Conservation (phyloP, 345 rosid species). For the Cardamine chenopodiifolia region DNA sequence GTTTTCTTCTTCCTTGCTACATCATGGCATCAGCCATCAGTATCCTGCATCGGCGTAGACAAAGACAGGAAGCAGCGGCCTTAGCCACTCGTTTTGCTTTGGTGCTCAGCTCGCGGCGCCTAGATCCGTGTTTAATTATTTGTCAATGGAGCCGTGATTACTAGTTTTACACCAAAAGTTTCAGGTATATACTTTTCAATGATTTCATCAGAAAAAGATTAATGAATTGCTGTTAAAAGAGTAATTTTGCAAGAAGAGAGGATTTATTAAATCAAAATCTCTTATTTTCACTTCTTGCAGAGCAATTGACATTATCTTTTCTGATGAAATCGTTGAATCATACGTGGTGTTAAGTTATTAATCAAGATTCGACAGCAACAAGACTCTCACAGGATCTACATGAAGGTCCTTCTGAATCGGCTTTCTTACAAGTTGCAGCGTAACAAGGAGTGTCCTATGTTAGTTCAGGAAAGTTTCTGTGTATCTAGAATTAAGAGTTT, state of each 20-base stretch:
- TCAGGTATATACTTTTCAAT: background rate
- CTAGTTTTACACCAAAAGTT: conserved; percentile 3
- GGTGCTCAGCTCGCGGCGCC: conserved; percentile 83
- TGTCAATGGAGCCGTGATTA: conserved; percentile 38
- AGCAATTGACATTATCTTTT: background rate
- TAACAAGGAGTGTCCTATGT: conserved; percentile 17
- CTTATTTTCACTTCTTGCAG: background rate
- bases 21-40: conserved; percentile 99
- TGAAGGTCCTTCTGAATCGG: background rate
- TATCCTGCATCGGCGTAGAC: conserved; percentile 83
- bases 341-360: background rate
- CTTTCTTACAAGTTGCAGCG: conserved; percentile 14
- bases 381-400: conserved; percentile 16
- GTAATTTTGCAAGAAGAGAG: conserved; percentile 2
- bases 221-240: conserved; percentile 1
- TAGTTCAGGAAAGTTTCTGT: conserved; percentile 12
- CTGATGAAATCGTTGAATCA: conserved; percentile 13
- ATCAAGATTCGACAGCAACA: background rate
- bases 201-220: conserved; percentile 22
- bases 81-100: conserved; percentile 88
- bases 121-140: conserved; percentile 53
- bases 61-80: conserved; percentile 91
- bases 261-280: background rate
- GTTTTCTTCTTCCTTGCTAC: conserved; percentile 91
- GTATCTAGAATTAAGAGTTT: conserved; percentile 2